These are phyloP conservation scores for Globisporangium emineosum DNA, from an alignment of 352 stramenopile genomes.

Conservation along the genomic window DNA sequence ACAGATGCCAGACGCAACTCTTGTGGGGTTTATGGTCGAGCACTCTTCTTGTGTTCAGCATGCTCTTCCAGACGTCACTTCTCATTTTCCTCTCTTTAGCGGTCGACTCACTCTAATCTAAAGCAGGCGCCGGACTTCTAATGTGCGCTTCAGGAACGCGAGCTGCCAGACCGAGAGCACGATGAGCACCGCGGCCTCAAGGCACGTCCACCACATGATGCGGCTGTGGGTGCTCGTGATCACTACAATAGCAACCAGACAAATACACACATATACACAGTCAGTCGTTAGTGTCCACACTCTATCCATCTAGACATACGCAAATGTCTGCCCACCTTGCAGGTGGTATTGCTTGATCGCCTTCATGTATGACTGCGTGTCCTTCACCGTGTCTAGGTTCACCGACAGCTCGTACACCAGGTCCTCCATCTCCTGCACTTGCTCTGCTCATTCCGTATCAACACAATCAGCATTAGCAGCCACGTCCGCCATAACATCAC, in stretches of 20 bases:
- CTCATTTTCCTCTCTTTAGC: not conserved
- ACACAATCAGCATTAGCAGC: conserved; percentile 3
- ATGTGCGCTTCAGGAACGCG: conserved; percentile 73
- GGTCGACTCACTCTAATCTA: conserved; percentile 30
- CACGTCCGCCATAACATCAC: not conserved
- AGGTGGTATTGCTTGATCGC: conserved; percentile 79
- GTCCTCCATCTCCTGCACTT: conserved; percentile 85
- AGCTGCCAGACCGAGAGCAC: conserved; percentile 80
- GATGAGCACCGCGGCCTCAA: conserved; percentile 72
- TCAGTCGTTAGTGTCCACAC: not conserved
- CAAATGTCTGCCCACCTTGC: conserved; percentile 36
- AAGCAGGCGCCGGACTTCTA: conserved; percentile 83
- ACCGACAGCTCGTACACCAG: conserved; percentile 85
- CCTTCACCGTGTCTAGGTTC: conserved; percentile 84
- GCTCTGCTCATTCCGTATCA: conserved; percentile 33
- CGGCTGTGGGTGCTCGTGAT: conserved; percentile 81
- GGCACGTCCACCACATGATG: conserved; percentile 79
- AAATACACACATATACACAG: not conserved
- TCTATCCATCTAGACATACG: not conserved
- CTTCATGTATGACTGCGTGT: conserved; percentile 87
- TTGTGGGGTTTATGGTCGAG: not conserved
- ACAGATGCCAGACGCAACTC: not conserved
- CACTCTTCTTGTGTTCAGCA: not conserved
- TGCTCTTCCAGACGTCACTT: not conserved
- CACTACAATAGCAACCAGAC: conserved; percentile 30